Evolutionary conservation across 1,284 basidiomycete species (phyloP), one percentile per base, ranked within the genome.

Genomic region (Schizophyllum amplum): DNA sequence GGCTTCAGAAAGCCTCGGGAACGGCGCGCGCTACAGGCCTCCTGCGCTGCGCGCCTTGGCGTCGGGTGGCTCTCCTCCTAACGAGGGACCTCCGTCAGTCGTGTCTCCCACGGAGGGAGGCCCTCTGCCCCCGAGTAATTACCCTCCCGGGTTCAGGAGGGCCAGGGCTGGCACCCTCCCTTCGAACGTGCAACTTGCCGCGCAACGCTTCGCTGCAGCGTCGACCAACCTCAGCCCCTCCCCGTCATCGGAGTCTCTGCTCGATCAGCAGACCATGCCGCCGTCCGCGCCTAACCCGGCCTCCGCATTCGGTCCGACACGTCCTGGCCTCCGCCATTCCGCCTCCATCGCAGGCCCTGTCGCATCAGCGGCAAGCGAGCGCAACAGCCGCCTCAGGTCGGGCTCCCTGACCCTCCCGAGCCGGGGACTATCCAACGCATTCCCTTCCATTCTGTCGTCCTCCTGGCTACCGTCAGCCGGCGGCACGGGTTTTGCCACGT

Each of bases 101-200:
- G 75, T 76, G 64, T 79, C 81, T 55, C 74, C 79, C 59, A 77
- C 73, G 64, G 87, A 89, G 71, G 72, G 72, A 64, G 72, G 78
- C 61, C 69, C 75, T 63, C 70, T 85, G 66, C 76, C 85, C 65
- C 82, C 86, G 60, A 78, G 84, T 69, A 86, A 83, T 74, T 89
- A 82, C 68, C 86, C 87, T 58, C 78, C 86, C 60, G 86, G 86
- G 62, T 91, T 90, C 69, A 84, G 87, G 76, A 86, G 89, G 78
- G 88, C 89, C 67, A 88, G 90, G 84, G 89, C 89, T 65, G 89
- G 89, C 63, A 92, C 89, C 79, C 81, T 92, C 67, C 89, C 89
- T 74, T 91, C 90, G 66, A 91, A 92, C 69, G 87, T 92, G 56
- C 87, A 90, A 69, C 85, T 92, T 64, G 89, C 88, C 57, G 88